Conservation (phyloP, 345 rosid genomes). For the Barbarea vulgaris region DNA sequence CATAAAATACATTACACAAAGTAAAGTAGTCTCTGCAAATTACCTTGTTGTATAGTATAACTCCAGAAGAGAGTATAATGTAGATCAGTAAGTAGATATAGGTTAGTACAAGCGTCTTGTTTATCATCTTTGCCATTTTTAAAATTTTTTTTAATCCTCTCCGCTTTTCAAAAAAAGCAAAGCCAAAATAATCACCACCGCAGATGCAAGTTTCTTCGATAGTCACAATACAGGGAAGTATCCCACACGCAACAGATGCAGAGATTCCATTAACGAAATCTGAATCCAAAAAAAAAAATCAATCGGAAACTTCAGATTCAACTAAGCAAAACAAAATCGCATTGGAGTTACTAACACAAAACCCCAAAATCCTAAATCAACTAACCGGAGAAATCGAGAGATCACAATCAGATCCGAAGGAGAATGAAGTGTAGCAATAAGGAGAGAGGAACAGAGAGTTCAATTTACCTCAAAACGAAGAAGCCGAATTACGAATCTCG, state of each 20-base stretch:
- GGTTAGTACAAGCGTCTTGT: conserved; percentile 76
- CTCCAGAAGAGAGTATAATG: conserved; percentile 86
- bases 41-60: conserved; percentile 95
- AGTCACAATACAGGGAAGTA: conserved; percentile 30
- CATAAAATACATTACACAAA: conserved; percentile 2
- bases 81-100: conserved; percentile 80
- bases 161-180: conserved; percentile 26
- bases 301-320: conserved; percentile 14
- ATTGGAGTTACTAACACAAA: conserved; percentile 10
- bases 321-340: conserved; percentile 17
- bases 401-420: conserved; percentile 42
- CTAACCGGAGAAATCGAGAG: conserved; percentile 11
- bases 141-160: too few species aligned
- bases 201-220: conserved; percentile 15
- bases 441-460: not conserved
- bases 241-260: conserved; percentile 24
- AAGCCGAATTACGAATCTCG: conserved; percentile 38
- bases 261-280: conserved; percentile 37
- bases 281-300: conserved; percentile 16
- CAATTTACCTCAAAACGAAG: not conserved
- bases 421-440: not conserved
- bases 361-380: conserved; percentile 26
- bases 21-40: not conserved
- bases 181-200: conserved; percentile 15
- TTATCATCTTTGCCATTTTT: conserved; percentile 56